A percentile compares a stretch with the other conserved stretches of the same genome.
Conservation (phyloP, 2,329 filamentous ascomycete species). For the Paraphaeosphaeria minitans region DNA sequence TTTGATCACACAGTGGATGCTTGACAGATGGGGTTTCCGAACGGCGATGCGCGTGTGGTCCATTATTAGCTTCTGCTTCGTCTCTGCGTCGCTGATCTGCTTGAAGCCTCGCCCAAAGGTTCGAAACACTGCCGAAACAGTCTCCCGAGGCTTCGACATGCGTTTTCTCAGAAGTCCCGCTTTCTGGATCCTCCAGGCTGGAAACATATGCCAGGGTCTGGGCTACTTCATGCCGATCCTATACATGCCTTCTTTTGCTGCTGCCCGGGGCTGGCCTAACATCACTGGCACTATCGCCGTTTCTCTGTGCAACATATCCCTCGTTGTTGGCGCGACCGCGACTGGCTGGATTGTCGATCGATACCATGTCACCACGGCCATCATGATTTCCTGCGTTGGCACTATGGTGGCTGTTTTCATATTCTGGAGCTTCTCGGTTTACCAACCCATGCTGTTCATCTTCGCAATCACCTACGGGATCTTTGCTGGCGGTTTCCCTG, state of each 20-base stretch:
- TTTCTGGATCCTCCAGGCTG: conserved; percentile 41
- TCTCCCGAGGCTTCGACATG: conserved; percentile 33
- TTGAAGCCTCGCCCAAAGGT: background rate
- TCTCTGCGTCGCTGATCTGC: background rate
- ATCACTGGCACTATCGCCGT: conserved; percentile 39
- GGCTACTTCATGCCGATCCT: conserved; percentile 45
- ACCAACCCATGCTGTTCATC: conserved; percentile 35
- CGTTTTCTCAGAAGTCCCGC: conserved; percentile 26
- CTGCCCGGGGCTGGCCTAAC: conserved; percentile 19
- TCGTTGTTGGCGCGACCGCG: conserved; percentile 33
- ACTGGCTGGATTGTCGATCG: conserved; percentile 47
- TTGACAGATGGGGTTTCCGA: background rate
- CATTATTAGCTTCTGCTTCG: conserved; percentile 3
- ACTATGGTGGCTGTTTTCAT: conserved; percentile 46
- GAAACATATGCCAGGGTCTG: conserved; percentile 40
- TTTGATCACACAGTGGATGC: conserved; percentile 4
- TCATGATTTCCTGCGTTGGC: conserved; percentile 46
- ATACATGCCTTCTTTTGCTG: conserved; percentile 28
- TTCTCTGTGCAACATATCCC: conserved; percentile 35
- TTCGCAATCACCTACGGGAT: conserved; percentile 38
- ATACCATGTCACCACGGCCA: conserved; percentile 45
- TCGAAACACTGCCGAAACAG: background rate
- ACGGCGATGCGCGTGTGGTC: conserved; percentile 7
- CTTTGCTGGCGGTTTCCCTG: conserved; percentile 26
- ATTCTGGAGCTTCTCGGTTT: conserved; percentile 44